Conservation (phyloP, 257 asterid genomes). For the Petunia axillaris region DNA sequence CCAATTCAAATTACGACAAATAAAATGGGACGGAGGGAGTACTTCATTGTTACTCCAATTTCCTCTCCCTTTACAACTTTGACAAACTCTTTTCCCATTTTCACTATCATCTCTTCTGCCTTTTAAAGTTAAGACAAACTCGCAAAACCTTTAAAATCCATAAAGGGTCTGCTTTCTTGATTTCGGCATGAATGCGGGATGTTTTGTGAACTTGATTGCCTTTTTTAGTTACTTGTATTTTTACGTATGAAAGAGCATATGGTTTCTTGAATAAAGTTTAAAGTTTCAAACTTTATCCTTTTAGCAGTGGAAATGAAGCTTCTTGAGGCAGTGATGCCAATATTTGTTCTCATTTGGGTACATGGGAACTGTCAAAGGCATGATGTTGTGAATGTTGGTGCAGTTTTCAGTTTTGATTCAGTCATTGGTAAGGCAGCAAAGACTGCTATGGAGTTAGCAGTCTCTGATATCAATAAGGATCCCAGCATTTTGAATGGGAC, state of each 20-base stretch:
- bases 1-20: too few relatives aligned
- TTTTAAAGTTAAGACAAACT: neutral
- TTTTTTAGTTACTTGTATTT: neutral
- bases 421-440: conserved; percentile 53
- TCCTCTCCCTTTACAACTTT: neutral
- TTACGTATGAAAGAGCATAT: neutral
- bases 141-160: neutral
- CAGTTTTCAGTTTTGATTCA: conserved; percentile 45
- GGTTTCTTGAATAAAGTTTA: conserved; percentile 4
- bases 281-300: neutral
- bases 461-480: conserved; percentile 52
- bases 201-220: too few relatives aligned
- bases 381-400: conserved; percentile 46
- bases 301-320: conserved; percentile 8
- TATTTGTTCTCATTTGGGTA: conserved; percentile 20
- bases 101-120: neutral
- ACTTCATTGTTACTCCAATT: neutral
- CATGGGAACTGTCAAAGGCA: conserved; percentile 39
- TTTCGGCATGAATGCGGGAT: neutral
- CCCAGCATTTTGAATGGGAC: conserved; percentile 46
- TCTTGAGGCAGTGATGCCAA: neutral
- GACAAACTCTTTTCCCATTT: neutral
- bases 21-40: too few relatives aligned
- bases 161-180: conserved; percentile 4
- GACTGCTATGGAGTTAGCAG: conserved; percentile 56